Percentiles rank a stretch among this genome's conserved stretches.
Evolutionary conservation across 805 yeast genomes (phyloP).

Genomic region (Monosporozyma siamensis): DNA sequence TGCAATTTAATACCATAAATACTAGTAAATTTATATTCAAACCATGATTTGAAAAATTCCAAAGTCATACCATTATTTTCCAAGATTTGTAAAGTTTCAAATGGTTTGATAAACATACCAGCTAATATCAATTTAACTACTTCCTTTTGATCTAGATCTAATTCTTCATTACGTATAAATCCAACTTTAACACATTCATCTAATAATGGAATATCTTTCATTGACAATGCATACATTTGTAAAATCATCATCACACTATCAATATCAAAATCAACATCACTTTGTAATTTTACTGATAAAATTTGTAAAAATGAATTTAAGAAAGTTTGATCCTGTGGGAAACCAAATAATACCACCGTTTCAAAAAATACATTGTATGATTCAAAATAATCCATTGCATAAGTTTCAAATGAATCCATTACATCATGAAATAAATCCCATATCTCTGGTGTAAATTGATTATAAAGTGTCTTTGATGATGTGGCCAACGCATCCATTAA

Average conservation of each 20-base stretch:
- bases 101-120: constrained; percentile 53
- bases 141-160: constrained; percentile 33
- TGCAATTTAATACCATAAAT: constrained; percentile 76
- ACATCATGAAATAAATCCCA: constrained; percentile 46
- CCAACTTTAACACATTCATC: constrained; percentile 16
- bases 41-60: constrained; percentile 55
- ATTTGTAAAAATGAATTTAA: constrained; percentile 23
- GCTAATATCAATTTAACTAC: constrained; percentile 56
- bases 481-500: constrained; percentile 47
- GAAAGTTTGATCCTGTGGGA: constrained; percentile 30
- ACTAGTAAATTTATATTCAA: constrained; percentile 44
- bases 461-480: constrained; percentile 38
- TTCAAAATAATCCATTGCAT: constrained; percentile 51
- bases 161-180: constrained; percentile 22
- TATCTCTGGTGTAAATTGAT: constrained; percentile 39
- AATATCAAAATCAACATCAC: constrained; percentile 33
- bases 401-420: constrained; percentile 47
- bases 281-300: constrained; percentile 21
- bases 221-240: constrained; percentile 23
- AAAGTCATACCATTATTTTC: constrained; percentile 40
- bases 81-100: constrained; percentile 42
- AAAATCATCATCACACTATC: constrained; percentile 31
- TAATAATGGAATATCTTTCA: constrained; percentile 27
- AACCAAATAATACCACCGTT: constrained; percentile 43
- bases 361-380: constrained; percentile 49